Evolutionary conservation across 768 basidiomycete species (phyloP).

Genomic region (Pleurotus citrinopileatus): DNA sequence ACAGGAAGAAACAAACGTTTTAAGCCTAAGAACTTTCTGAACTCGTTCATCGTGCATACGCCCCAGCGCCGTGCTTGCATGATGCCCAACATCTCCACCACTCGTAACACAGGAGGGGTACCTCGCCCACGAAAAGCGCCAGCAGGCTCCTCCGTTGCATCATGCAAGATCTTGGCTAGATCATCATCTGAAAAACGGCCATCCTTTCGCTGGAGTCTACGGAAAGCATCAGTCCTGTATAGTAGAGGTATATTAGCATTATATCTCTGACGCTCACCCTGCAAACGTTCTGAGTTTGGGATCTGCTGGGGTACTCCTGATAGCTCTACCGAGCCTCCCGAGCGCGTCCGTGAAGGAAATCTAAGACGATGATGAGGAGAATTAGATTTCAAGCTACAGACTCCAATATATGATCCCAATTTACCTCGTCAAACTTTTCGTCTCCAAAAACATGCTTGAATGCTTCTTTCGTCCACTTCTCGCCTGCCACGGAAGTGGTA

Average conservation of each 20-base stretch:
- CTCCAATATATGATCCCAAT: conserved; percentile 29
- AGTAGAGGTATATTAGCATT: conserved; percentile 5
- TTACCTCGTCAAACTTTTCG: conserved; percentile 34
- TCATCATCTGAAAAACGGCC: conserved; percentile 53
- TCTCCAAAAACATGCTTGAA: conserved; percentile 39
- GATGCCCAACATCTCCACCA: conserved; percentile 58
- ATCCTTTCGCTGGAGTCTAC: conserved; percentile 43
- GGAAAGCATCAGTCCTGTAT: background rate
- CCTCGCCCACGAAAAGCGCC: conserved; percentile 46
- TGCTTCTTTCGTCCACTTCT: conserved; percentile 45
- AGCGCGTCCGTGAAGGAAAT: conserved; percentile 22
- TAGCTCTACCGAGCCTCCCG: conserved; percentile 11
- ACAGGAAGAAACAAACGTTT: conserved; percentile 26
- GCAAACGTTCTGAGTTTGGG: conserved; percentile 43
- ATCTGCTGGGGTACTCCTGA: conserved; percentile 15
- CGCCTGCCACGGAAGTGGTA: conserved; percentile 43
- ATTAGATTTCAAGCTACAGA: background rate
- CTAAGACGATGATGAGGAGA: conserved; percentile 5
- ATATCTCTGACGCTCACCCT: no score
- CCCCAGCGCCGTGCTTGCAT: conserved; percentile 54
- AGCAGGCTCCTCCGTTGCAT: conserved; percentile 43
- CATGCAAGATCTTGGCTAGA: conserved; percentile 43
- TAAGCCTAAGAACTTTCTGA: conserved; percentile 46
- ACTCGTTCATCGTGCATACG: conserved; percentile 55
- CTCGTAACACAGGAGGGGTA: conserved; percentile 41